Conservation (phyloP, 2,329 filamentous ascomycete genomes). For the Paraphoma sp. region DNA sequence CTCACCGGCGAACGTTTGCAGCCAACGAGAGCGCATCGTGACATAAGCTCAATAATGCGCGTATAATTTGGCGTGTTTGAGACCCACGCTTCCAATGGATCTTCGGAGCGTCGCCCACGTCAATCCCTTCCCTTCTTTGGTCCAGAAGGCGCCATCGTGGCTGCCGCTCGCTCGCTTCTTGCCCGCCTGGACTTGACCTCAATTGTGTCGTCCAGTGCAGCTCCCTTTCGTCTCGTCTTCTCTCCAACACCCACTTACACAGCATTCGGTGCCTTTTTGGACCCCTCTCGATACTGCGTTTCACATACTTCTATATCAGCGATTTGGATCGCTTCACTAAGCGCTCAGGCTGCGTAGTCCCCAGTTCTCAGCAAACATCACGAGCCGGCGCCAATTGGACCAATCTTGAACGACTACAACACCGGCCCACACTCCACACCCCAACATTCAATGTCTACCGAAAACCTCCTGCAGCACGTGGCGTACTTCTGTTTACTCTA, state of each 20-base stretch:
- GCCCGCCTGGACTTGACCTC: constrained; percentile 17
- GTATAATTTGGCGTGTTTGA: constrained; percentile 37
- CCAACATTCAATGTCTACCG: constrained; percentile 13
- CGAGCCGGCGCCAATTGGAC: constrained; percentile 38
- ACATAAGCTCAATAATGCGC: constrained; percentile 29
- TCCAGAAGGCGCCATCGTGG: constrained; percentile 32
- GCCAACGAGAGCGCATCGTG: constrained; percentile 33
- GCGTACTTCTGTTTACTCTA: constrained; percentile 19
- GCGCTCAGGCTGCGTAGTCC: constrained; percentile 39
- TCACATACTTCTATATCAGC: constrained; percentile 35
- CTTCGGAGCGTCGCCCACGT: constrained; percentile 16
- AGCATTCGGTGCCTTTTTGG: constrained; percentile 29
- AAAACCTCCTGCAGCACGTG: constrained; percentile 30
- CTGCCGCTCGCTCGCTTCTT: constrained; percentile 30
- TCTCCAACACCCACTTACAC: constrained; percentile 23
- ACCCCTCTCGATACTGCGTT: constrained; percentile 33
- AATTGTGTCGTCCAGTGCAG: constrained; percentile 19
- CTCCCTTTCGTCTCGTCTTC: constrained; percentile 16
- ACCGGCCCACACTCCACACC: constrained; percentile 19
- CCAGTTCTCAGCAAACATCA: constrained; percentile 28
- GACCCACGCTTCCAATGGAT: constrained; percentile 26
- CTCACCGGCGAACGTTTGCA: constrained; percentile 25
- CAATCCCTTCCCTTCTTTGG: constrained; percentile 20
- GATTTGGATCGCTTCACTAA: constrained; percentile 38
- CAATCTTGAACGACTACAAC: constrained; percentile 33